Evolutionary conservation across 2,329 filamentous ascomycete species (phyloP).

Genomic region (Ophiostoma piceae): DNA sequence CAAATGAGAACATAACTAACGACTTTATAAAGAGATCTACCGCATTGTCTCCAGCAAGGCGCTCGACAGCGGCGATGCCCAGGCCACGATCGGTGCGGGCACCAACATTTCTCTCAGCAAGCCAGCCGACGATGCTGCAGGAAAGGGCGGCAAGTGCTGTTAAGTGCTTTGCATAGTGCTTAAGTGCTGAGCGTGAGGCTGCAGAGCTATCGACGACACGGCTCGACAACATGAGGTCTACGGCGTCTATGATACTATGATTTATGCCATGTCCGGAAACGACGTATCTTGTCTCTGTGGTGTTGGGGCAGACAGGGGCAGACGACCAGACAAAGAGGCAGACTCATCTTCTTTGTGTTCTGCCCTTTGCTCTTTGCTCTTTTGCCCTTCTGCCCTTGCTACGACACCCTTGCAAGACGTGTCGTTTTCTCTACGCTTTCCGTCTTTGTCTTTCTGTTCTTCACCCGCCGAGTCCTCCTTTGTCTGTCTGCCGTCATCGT

Average conservation of each 20-base stretch:
- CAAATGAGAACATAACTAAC: no score
- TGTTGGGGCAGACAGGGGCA: neutral
- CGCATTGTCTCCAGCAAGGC: slow-evolving; percentile 98
- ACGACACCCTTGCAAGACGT: neutral
- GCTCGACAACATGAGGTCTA: slow-evolving; percentile 20
- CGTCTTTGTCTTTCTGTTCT: slow-evolving; percentile 10
- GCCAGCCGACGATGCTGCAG: slow-evolving; percentile 67
- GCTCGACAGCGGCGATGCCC: slow-evolving; percentile 80
- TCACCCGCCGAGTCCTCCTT: neutral
- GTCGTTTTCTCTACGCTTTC: neutral
- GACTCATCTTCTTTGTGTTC: slow-evolving; percentile 1
- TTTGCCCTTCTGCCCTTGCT: neutral
- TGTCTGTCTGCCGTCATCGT: neutral
- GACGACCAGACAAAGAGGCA: neutral
- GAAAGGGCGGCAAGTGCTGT: slow-evolving; percentile 78
- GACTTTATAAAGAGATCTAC: no score
- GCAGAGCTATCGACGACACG: neutral
- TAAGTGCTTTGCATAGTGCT: slow-evolving; percentile 40
- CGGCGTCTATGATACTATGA: slow-evolving; percentile 23
- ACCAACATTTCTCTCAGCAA: slow-evolving; percentile 84
- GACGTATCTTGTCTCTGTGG: slow-evolving; percentile 4
- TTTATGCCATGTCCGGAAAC: slow-evolving; percentile 17
- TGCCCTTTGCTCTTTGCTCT: neutral
- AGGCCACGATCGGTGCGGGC: slow-evolving; percentile 73
- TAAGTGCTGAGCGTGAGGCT: neutral